phyloP scores from a whole-genome alignment of 306 rosid species.

The Citrullus colocynthis region DNA sequence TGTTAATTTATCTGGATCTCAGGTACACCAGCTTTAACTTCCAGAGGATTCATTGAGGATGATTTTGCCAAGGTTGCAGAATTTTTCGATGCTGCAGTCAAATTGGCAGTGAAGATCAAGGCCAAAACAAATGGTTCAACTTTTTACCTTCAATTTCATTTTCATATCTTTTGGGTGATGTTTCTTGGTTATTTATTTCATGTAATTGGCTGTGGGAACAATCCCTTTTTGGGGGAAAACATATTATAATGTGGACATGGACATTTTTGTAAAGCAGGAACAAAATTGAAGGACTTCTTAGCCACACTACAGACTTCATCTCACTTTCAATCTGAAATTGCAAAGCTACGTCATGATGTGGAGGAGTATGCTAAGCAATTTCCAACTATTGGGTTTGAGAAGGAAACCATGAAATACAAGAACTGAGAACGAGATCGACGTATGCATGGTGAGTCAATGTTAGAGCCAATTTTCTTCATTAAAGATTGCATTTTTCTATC shows the following conservation, averaged over 20 bases:
- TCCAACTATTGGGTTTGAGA: slow-evolving; percentile 81
- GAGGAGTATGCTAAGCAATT: slow-evolving; percentile 83
- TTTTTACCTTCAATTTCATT: neutral
- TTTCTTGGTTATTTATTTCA: neutral
- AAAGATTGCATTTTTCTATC: too few relatives aligned
- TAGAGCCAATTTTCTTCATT: too few relatives aligned
- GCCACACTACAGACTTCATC: slow-evolving; percentile 41
- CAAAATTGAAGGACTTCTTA: slow-evolving; percentile 82
- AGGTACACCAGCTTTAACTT: slow-evolving; percentile 95
- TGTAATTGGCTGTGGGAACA: neutral
- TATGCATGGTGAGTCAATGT: too few relatives aligned
- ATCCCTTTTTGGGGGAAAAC: neutral
- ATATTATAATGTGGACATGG: neutral
- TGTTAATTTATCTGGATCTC: neutral
- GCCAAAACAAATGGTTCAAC: slow-evolving; percentile 44
- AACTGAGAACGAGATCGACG: slow-evolving; percentile 17
- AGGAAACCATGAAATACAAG: slow-evolving; percentile 73
- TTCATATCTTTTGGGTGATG: neutral
- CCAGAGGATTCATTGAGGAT: slow-evolving; percentile 86
- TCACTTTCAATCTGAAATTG: slow-evolving; percentile 47
- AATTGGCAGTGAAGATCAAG: slow-evolving; percentile 64
- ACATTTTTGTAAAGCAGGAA: slow-evolving; percentile 26
- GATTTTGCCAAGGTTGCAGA: slow-evolving; percentile 81
- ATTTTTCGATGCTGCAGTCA: slow-evolving; percentile 64
- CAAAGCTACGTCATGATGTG: slow-evolving; percentile 60